A percentile compares a stretch with the other conserved stretches of the same genome.
Evolutionary conservation across 2,329 filamentous ascomycete genomes (phyloP).

Genomic region (Pyricularia pennisetigena): DNA sequence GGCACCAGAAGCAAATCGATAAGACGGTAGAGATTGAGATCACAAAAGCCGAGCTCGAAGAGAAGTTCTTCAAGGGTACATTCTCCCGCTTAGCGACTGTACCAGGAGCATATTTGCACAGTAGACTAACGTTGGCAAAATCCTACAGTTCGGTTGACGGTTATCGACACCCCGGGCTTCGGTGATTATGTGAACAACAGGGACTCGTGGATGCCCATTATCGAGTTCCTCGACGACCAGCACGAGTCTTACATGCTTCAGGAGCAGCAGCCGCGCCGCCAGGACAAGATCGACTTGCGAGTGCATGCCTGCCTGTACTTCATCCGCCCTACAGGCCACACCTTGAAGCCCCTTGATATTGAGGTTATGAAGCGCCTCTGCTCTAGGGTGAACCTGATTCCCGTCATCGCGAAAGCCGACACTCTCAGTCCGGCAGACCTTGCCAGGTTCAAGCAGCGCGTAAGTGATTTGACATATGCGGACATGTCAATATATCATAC

Average conservation of each 20-base stretch:
- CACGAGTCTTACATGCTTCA: slow-evolving; percentile 99
- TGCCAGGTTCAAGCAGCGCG: slow-evolving; percentile 88
- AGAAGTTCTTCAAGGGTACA: slow-evolving; percentile 99
- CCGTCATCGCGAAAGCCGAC: slow-evolving; percentile 97
- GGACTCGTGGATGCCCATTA: slow-evolving; percentile 99
- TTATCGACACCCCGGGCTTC: slow-evolving; percentile 98
- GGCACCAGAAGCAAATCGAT: slow-evolving; percentile 98
- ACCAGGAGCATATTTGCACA: background rate
- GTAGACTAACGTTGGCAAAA: background rate
- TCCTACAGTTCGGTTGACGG: slow-evolving; percentile 77
- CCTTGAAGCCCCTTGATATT: slow-evolving; percentile 95
- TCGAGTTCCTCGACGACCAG: slow-evolving; percentile 99
- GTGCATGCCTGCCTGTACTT: slow-evolving; percentile 99
- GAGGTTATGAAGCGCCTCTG: slow-evolving; percentile 99
- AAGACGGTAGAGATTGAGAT: slow-evolving; percentile 99
- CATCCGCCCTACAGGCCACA: slow-evolving; percentile 96
- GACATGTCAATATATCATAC: background rate
- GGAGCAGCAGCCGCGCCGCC: slow-evolving; percentile 96
- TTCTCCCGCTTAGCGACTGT: background rate
- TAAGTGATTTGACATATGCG: slow-evolving; percentile 33
- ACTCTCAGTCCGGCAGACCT: slow-evolving; percentile 90
- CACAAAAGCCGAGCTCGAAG: slow-evolving; percentile 97
- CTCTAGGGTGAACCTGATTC: slow-evolving; percentile 96
- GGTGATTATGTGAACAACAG: slow-evolving; percentile 99
- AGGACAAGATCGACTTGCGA: slow-evolving; percentile 98